Base-by-base conservation (phyloP, 768 basidiomycete species). In the Lyophyllum shimeji region DNA sequence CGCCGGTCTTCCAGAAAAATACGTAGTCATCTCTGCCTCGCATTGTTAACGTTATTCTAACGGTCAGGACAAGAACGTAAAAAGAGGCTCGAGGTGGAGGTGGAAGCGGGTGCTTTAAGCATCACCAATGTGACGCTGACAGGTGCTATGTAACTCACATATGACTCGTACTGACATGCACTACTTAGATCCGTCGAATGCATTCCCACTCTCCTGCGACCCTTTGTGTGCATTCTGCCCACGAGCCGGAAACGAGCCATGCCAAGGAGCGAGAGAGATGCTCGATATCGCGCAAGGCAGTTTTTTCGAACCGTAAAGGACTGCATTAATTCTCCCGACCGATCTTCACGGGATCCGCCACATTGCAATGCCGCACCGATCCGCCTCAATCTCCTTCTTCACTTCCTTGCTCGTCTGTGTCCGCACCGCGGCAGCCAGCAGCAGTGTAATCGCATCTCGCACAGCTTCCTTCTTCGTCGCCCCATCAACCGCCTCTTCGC, bases 351-450 rank as follows among this genome's bases (percentile, higher is more conserved):
- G 82, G 50, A 87, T 85, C 45, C 85, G 69, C 83, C 84, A 86
- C 77, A 87, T 82, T 1, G 80, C 85, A 54, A 89, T 82, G 1
- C 86, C 85, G 57, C 77, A 76, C 45, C 84, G 69, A 47, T 82
- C 81, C 48, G 76, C 71, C 58, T 85, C 83, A 3, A 87, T 64
- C 54, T 82, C 80, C 56, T 82, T 75, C 68, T 73, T 79, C 17
- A 80, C 84, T 58, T 80, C 78, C 60, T 79, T 79, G 65, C 80
- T 84, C 44, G 69, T 66, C 49, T 71, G 74, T 56, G 81, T 84
- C 60, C 81, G 71, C 37, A 86, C 71, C 15, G 84, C 83, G 25
- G 77, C 79, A 17, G 82, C 80, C 24, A 86, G 75, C 25, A 86
- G 68, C 56, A 86, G 59, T 23, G 69, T 69, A 17, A 86, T 50